Evolutionary conservation across 176 grass and related monocot genomes (phyloP), one percentile per base, ranked within the genome.

Genomic region (Avena atlantica): DNA sequence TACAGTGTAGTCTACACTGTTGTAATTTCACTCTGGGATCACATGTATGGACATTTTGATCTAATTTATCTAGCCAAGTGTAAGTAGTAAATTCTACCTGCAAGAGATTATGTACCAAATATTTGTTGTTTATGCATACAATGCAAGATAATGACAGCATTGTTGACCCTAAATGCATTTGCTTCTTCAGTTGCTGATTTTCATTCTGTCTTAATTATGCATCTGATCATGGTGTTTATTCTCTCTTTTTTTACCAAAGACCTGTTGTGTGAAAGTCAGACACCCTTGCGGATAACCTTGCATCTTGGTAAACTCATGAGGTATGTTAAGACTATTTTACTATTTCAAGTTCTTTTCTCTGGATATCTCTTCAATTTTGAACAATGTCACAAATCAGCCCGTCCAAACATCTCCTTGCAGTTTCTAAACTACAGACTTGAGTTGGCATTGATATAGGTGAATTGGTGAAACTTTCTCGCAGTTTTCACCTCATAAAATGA

Each of bases 11-110:
- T 44, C 8, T 60, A 25, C 76, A 61, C 12, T 88, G 21, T 84
- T 85, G 76, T 52, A 76, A 21, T 69, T 21, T 82, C 23, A 45
- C 17, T 85, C 77, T 29, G 51, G 51, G 52, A 82, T 85, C 78
- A 71, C 55, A 36, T 87, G 20, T 79, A 57, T 74, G 63, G 15
- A 50, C 68, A 29, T 62, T 85, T 47, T 14, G 13, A 69, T 77
- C 23, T 50, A 84, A 50, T 84, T 84, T 88, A 81, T 47, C 11
- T 76, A 21, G 16, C n/a, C 78, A 15, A 24, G 21, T 74, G 70
- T 47, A 75, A 75, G 47, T 25, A 51, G 47, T 53, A 53, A 49
- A 48, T 48, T 48, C 45, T 74, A 8, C 3, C 50, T 85, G 27
- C 70, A 81, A 85, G 4, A 61, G 25, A 75, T 27, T 67, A 24